A percentile compares a stretch with the other conserved stretches of the same genome.
phyloP scores from a whole-genome alignment of 2,329 filamentous ascomycete species.

The Knufia fluminis region DNA sequence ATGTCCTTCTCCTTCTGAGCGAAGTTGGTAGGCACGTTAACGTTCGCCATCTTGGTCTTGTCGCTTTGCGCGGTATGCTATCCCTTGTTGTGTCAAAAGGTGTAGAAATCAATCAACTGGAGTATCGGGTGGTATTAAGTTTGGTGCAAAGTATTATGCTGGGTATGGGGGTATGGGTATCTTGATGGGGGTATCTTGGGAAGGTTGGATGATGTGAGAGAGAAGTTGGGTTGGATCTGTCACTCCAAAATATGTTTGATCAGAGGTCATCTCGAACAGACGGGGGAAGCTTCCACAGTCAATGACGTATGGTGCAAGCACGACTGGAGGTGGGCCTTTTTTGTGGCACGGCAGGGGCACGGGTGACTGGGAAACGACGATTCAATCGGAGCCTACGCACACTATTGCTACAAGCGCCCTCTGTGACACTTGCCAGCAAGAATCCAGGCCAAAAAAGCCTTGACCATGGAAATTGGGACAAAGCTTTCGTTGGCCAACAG shows the following conservation, averaged over 20 bases:
- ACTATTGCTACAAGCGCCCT: background rate
- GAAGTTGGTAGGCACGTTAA: slow-evolving; percentile 65
- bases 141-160: slow-evolving; percentile 2
- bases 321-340: background rate
- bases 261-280: background rate
- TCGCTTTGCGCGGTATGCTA: background rate
- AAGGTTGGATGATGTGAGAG: background rate
- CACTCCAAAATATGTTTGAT: background rate
- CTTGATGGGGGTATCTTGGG: too few relatives aligned
- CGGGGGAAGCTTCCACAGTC: background rate
- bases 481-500: background rate
- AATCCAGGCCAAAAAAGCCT: background rate
- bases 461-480: background rate
- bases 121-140: background rate
- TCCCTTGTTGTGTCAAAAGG: slow-evolving; percentile 2
- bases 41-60: slow-evolving; percentile 25
- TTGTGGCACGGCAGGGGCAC: slow-evolving; percentile 6
- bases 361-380: background rate
- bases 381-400: background rate
- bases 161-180: slow-evolving; percentile 1
- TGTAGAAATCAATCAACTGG: background rate
- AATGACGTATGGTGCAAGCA: slow-evolving; percentile 4
- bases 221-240: background rate
- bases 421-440: too few relatives aligned
- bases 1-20: slow-evolving; percentile 72